Evolutionary conservation across 148 eudicot genomes (phyloP).

Genomic region (Rhododendron ferrugineum): DNA sequence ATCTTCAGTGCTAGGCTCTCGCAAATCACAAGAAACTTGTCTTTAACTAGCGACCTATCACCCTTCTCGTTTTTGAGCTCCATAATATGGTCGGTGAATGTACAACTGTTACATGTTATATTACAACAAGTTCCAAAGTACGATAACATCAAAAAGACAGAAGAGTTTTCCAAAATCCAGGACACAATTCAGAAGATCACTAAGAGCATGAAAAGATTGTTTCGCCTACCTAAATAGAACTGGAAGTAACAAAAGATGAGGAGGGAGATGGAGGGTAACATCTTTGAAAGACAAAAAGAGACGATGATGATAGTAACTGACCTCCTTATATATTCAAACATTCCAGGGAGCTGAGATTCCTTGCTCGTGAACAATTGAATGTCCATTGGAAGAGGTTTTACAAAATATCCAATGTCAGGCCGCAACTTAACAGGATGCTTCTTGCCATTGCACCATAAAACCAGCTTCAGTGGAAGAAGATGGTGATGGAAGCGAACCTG

Average conservation of each 20-base stretch:
- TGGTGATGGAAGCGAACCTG: constrained; percentile 91
- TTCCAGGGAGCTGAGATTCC: constrained; percentile 91
- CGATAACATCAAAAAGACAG: neutral
- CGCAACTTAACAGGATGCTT: constrained; percentile 72
- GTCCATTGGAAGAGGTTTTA: constrained; percentile 85
- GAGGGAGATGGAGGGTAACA: neutral
- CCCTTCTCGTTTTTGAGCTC: constrained; percentile 44
- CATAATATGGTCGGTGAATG: constrained; percentile 60
- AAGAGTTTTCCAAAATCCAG: neutral
- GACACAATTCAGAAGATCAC: constrained; percentile 4
- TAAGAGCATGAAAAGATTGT: neutral
- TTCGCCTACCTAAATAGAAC: neutral
- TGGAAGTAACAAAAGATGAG: neutral
- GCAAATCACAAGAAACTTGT: constrained; percentile 67
- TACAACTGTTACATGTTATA: constrained; percentile 52
- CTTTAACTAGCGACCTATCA: constrained; percentile 38
- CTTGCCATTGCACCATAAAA: constrained; percentile 56
- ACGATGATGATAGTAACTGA: constrained; percentile 23
- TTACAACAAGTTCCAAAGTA: neutral
- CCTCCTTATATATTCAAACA: constrained; percentile 93
- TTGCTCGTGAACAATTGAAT: constrained; percentile 44
- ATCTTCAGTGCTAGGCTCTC: constrained; percentile 74
- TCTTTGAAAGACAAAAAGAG: neutral
- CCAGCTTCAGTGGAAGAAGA: constrained; percentile 83
- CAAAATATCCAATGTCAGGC: constrained; percentile 96